Evolutionary conservation across 164 flowering plant species (phyloP).

Genomic region (Annona cherimola): DNA sequence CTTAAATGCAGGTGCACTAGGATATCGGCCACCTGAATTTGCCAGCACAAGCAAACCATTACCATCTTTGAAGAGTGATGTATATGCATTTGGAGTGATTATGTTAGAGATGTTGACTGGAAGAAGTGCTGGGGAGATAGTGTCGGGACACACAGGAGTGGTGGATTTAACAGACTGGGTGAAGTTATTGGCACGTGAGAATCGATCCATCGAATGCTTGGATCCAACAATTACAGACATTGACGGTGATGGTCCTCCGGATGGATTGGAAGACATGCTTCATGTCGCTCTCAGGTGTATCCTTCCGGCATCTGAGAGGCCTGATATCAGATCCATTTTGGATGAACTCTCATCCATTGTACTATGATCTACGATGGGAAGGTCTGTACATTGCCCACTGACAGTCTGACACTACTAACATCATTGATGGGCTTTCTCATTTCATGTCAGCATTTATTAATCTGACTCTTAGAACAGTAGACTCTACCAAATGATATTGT

Average conservation of each 20-base stretch:
- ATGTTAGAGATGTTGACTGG: conserved; percentile 67
- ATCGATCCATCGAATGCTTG: conserved; percentile 44
- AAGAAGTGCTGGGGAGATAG: conserved; percentile 52
- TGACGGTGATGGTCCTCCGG: conserved; percentile 10
- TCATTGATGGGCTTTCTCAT: conserved; percentile 4
- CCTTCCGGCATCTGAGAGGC: conserved; percentile 66
- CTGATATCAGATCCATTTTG: conserved; percentile 50
- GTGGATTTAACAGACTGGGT: conserved; percentile 79
- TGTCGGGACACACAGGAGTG: conserved; percentile 35
- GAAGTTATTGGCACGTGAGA: conserved; percentile 34
- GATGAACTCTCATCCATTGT: conserved; percentile 45
- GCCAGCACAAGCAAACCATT: conserved; percentile 61
- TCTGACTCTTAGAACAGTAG: neutral
- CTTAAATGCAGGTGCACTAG: conserved; percentile 67
- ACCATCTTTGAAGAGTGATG: conserved; percentile 71
- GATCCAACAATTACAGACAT: conserved; percentile 27
- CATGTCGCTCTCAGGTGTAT: conserved; percentile 54
- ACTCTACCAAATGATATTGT: neutral
- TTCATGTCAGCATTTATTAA: neutral
- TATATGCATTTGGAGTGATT: conserved; percentile 74
- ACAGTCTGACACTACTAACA: conserved; percentile 7
- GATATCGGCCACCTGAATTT: conserved; percentile 75
- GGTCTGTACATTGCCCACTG: conserved; percentile 2
- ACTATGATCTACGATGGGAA: neutral
- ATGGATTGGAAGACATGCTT: conserved; percentile 37